Conservation (phyloP, 2,329 filamentous ascomycete species). For the Dactylonectria estremocensis region DNA sequence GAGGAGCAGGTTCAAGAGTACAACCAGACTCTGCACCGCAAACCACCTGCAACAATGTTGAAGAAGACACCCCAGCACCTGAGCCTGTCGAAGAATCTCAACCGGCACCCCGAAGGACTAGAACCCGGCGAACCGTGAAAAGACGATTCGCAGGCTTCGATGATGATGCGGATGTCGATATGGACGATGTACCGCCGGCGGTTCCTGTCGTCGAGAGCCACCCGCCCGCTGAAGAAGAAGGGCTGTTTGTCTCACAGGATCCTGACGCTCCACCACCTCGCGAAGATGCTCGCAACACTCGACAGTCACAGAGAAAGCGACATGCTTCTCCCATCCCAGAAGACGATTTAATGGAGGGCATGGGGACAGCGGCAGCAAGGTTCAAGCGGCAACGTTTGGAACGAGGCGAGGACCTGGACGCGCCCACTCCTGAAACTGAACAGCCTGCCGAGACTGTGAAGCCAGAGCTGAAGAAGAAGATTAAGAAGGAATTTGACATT, state of each 20-base stretch:
- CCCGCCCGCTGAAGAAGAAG: conserved; percentile 53
- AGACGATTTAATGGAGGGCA: conserved; percentile 76
- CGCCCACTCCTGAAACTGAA: conserved; percentile 48
- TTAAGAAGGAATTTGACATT: conserved; percentile 77
- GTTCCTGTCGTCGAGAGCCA: conserved; percentile 22
- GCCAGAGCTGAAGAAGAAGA: conserved; percentile 60
- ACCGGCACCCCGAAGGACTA: conserved; percentile 39
- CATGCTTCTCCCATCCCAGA: conserved; percentile 58
- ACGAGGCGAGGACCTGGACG: conserved; percentile 64
- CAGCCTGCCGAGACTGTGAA: conserved; percentile 32
- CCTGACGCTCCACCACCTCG: conserved; percentile 42
- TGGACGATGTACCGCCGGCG: conserved; percentile 42
- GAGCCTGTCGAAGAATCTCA: conserved; percentile 45
- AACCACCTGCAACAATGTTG: conserved; percentile 19
- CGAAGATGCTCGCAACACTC: conserved; percentile 38
- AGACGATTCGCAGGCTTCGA: conserved; percentile 83
- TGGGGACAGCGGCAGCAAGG: conserved; percentile 83
- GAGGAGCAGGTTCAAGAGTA: conserved; percentile 2
- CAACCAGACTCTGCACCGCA: conserved; percentile 23
- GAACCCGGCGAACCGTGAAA: conserved; percentile 58
- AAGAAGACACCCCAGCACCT: conserved; percentile 25
- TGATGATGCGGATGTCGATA: conserved; percentile 59
- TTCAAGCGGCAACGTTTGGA: conserved; percentile 85
- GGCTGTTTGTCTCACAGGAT: conserved; percentile 72
- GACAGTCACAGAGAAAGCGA: conserved; percentile 62